These are phyloP conservation scores for Xylaria acuta DNA, from an alignment of 495 filamentous ascomycete species.

Conservation along the genomic window DNA sequence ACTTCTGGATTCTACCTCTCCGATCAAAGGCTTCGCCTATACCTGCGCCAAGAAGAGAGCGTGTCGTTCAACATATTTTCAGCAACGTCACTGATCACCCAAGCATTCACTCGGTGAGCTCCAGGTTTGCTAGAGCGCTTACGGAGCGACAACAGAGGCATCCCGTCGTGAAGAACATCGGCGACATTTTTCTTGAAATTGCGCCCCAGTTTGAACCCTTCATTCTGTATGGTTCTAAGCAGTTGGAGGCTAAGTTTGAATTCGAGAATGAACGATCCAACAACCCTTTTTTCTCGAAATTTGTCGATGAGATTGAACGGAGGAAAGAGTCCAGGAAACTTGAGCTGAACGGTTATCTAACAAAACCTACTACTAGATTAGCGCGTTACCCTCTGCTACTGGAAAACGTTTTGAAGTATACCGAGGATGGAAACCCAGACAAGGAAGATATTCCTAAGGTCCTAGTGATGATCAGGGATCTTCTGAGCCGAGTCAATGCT, in stretches of 20 bases:
- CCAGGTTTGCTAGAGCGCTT: constrained; percentile 81
- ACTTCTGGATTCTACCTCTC: constrained; percentile 98
- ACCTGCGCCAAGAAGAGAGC: constrained; percentile 83
- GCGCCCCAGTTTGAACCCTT: constrained; percentile 94
- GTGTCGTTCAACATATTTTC: constrained; percentile 93
- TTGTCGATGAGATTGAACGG: constrained; percentile 96
- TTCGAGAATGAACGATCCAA: constrained; percentile 94
- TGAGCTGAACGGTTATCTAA: constrained; percentile 97
- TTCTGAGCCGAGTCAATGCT: constrained; percentile 85
- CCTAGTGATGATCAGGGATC: constrained; percentile 81
- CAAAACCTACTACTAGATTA: constrained; percentile 95
- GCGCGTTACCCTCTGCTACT: constrained; percentile 93
- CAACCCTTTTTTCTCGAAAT: constrained; percentile 85
- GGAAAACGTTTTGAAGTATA: constrained; percentile 90
- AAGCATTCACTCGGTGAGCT: constrained; percentile 85
- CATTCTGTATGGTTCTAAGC: constrained; percentile 95
- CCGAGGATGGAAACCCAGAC: constrained; percentile 84
- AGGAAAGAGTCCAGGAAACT: constrained; percentile 96
- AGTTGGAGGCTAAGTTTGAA: constrained; percentile 95
- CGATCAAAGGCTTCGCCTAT: constrained; percentile 81
- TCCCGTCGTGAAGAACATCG: constrained; percentile 86
- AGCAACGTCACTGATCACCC: constrained; percentile 86
- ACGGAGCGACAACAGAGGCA: constrained; percentile 89
- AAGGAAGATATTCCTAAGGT: constrained; percentile 91
- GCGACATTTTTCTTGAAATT: constrained; percentile 92